phyloP scores from a whole-genome alignment of 2,329 filamentous ascomycete genomes.

The Alternaria atra region DNA sequence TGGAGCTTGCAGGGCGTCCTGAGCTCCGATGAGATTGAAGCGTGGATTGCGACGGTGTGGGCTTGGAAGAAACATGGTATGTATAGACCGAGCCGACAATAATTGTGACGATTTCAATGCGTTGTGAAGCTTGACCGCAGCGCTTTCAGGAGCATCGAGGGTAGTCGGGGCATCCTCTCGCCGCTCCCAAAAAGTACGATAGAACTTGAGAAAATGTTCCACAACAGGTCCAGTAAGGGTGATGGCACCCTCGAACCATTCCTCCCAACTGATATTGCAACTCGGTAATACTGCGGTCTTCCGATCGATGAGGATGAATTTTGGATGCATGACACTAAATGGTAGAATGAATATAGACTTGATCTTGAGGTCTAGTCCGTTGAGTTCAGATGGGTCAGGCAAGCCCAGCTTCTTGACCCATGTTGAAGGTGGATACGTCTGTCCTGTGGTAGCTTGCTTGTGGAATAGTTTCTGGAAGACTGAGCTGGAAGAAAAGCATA shows the following conservation, averaged over 20 bases:
- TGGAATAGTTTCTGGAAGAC: slow-evolving; percentile 79
- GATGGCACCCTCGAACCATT: slow-evolving; percentile 84
- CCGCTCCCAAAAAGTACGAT: slow-evolving; percentile 71
- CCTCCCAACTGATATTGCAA: slow-evolving; percentile 86
- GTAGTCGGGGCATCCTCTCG: slow-evolving; percentile 21
- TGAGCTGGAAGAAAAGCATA: slow-evolving; percentile 80
- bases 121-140: background rate
- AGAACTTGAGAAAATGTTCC: slow-evolving; percentile 70
- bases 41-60: slow-evolving; percentile 74
- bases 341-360: slow-evolving; percentile 83
- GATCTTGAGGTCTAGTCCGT: slow-evolving; percentile 72
- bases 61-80: slow-evolving; percentile 75
- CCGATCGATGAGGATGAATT: slow-evolving; percentile 79
- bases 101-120: slow-evolving; percentile 8
- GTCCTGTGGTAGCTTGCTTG: slow-evolving; percentile 68
- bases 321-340: slow-evolving; percentile 88
- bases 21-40: slow-evolving; percentile 60
- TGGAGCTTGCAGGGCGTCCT: slow-evolving; percentile 64
- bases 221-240: slow-evolving; percentile 71
- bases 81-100: slow-evolving; percentile 40
- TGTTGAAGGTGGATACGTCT: slow-evolving; percentile 65
- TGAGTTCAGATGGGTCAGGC: slow-evolving; percentile 63
- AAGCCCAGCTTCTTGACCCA: slow-evolving; percentile 73
- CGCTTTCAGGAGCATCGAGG: background rate
- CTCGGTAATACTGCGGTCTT: slow-evolving; percentile 74